A percentile compares a stretch with the other conserved stretches of the same genome.
These are phyloP conservation scores for Olyra latifolia DNA, from an alignment of 176 grass and related monocot species.

Conservation along the genomic window DNA sequence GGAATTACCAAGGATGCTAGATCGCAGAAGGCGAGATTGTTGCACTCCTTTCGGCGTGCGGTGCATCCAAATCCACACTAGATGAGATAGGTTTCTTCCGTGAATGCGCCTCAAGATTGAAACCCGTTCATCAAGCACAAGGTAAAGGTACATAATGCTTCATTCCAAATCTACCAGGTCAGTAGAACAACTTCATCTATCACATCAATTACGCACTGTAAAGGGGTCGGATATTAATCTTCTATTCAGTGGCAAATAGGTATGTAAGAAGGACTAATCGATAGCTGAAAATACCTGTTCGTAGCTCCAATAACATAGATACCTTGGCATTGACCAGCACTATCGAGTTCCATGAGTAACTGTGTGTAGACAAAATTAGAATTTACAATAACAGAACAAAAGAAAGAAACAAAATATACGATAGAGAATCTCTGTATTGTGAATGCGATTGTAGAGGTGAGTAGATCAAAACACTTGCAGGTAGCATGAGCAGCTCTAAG, in stretches of 20 bases:
- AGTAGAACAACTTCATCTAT: conserved; percentile 80
- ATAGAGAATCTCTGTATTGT: neutral
- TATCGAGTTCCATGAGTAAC: conserved; percentile 90
- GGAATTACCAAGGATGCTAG: conserved; percentile 66
- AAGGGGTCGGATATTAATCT: neutral
- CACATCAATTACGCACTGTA: conserved; percentile 62
- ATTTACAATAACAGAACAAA: neutral
- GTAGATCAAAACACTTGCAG: too few species aligned
- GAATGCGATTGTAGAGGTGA: neutral
- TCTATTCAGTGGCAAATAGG: neutral
- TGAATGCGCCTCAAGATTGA: conserved; percentile 74
- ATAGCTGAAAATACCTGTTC: conserved; percentile 61
- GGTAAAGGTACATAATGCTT: conserved; percentile 82
- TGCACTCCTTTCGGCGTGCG: conserved; percentile 57
- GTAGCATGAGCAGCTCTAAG: too few species aligned
- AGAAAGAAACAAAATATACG: neutral
- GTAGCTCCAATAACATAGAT: conserved; percentile 94
- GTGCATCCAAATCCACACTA: conserved; percentile 53
- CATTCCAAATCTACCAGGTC: conserved; percentile 87
- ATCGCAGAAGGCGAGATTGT: conserved; percentile 78
- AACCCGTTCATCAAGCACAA: conserved; percentile 51
- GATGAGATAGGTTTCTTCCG: conserved; percentile 56
- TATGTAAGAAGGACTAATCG: neutral
- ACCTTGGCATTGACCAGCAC: conserved; percentile 69
- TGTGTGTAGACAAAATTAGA: too few species aligned